These are phyloP conservation scores for Closterium sp. DNA, from an alignment of 139 green algal genomes.

Conservation along the genomic window DNA sequence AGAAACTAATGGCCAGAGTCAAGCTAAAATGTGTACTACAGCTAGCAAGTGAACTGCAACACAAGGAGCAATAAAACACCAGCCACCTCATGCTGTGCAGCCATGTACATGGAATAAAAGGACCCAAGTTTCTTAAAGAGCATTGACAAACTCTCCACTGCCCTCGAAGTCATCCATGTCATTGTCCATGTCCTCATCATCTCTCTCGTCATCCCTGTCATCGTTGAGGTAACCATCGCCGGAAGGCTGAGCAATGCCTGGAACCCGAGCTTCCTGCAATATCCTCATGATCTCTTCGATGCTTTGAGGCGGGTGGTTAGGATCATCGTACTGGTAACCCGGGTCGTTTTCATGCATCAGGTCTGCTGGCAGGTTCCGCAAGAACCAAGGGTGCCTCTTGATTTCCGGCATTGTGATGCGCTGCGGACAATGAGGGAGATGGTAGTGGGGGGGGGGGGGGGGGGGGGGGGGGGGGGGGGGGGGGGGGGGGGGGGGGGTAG, in stretches of 20 bases:
- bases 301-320: slow-evolving; percentile 36
- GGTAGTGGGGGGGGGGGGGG: no score
- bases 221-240: slow-evolving; percentile 23
- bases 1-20: background rate
- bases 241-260: background rate
- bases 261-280: slow-evolving; percentile 43
- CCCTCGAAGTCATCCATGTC: slow-evolving; percentile 38
- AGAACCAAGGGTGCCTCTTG: slow-evolving; percentile 82
- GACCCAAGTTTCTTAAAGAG: background rate
- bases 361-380: slow-evolving; percentile 84
- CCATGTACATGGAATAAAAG: background rate
- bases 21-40: background rate
- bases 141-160: slow-evolving; percentile 38
- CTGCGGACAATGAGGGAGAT: no score
- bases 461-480: no score
- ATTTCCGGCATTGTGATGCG: slow-evolving; percentile 82
- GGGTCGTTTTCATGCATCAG: slow-evolving; percentile 52
- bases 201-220: slow-evolving; percentile 7
- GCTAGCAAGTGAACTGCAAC: background rate
- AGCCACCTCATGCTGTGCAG: background rate
- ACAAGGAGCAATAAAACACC: background rate
- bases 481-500: background rate
- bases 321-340: slow-evolving; percentile 43
- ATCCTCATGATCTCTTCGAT: slow-evolving; percentile 51
- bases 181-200: slow-evolving; percentile 41